Evolutionary conservation across 1,284 basidiomycete species (phyloP).

Genomic region (Pterulicium gracile): DNA sequence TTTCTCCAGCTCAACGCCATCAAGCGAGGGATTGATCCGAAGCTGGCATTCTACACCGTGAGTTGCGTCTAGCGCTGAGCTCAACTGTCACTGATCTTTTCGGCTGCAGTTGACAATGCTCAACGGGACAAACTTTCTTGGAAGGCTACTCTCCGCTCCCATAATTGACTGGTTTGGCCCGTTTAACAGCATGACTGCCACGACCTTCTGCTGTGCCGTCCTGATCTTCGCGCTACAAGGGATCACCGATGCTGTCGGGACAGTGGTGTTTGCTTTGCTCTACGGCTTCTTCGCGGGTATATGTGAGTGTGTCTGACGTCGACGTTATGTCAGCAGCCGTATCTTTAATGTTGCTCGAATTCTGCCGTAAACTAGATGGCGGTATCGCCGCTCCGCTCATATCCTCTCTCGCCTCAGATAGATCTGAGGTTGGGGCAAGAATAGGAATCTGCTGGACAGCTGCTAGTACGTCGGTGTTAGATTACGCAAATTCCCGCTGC

Average conservation of each 20-base stretch:
- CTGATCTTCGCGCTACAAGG: not conserved
- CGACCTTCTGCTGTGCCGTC: not conserved
- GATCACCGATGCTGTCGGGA: not conserved
- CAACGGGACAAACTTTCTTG: constrained; percentile 1
- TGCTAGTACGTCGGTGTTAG: not conserved
- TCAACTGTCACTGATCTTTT: too few relatives aligned
- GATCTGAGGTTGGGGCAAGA: not conserved
- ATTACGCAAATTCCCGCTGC: too few relatives aligned
- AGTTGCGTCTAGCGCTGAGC: constrained; percentile 8
- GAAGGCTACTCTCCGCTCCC: not conserved
- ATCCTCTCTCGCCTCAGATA: constrained; percentile 1
- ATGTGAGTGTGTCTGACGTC: not conserved
- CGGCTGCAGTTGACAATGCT: not conserved
- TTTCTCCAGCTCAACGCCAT: constrained; percentile 33
- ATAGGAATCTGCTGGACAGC: not conserved
- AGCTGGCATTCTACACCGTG: constrained; percentile 32
- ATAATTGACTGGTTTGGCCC: not conserved
- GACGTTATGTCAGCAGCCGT: not conserved
- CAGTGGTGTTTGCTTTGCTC: not conserved
- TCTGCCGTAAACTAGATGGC: not conserved
- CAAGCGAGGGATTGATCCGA: constrained; percentile 23
- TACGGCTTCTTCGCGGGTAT: not conserved
- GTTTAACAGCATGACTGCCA: not conserved
- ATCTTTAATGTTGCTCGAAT: too few relatives aligned
- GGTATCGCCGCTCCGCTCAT: not conserved